Conservation (phyloP, 805 yeast genomes). For the Jamesozyma piceae region DNA sequence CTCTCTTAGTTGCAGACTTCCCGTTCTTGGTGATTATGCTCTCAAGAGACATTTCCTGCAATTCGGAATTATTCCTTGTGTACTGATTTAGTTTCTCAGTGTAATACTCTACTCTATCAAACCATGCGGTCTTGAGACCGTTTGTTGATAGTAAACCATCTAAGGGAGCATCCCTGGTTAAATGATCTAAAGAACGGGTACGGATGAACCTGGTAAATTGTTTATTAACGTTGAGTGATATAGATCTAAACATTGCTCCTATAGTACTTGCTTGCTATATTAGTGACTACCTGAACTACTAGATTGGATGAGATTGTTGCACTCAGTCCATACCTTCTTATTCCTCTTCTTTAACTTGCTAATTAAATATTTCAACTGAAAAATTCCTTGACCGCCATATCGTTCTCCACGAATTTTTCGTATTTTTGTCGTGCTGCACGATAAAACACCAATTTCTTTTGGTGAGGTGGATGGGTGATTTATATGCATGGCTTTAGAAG, state of each 20-base stretch:
- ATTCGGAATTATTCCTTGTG: slow-evolving; percentile 12
- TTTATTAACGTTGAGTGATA: neutral
- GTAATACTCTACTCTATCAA: slow-evolving; percentile 34
- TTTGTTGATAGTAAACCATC: slow-evolving; percentile 40
- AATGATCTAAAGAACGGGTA: slow-evolving; percentile 3
- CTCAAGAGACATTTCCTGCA: slow-evolving; percentile 20
- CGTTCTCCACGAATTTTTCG: no score
- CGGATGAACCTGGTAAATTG: slow-evolving; percentile 1
- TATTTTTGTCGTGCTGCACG: no score
- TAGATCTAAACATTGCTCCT: neutral
- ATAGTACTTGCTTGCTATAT: no score
- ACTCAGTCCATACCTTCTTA: no score
- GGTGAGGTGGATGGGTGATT: no score
- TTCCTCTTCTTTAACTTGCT: no score
- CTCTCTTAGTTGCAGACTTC: slow-evolving; percentile 24
- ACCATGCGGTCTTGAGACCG: slow-evolving; percentile 46
- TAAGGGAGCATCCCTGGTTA: slow-evolving; percentile 28
- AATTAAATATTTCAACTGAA: no score
- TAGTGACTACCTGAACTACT: no score
- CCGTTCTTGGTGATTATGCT: slow-evolving; percentile 24
- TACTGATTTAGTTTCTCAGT: slow-evolving; percentile 34
- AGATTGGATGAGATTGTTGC: no score
- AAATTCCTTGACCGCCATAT: no score
- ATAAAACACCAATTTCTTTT: no score
- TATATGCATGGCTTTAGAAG: no score